phyloP scores from a whole-genome alignment of 164 flowering plant species.

The Vitis riparia region DNA sequence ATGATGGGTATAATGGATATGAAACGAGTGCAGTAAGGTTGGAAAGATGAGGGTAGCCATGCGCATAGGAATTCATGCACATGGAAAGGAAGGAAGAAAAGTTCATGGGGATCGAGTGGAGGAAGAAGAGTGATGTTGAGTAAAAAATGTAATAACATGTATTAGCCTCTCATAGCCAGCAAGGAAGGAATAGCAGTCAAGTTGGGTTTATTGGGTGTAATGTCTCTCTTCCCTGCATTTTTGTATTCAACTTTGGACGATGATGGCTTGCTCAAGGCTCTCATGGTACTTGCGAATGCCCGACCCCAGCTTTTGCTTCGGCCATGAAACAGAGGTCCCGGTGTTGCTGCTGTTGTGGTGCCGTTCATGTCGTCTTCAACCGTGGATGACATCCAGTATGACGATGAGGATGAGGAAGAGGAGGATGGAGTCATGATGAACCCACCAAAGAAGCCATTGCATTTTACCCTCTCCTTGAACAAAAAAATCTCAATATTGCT shows the following conservation, averaged over 20 bases:
- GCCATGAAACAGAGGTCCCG: conserved; percentile 31
- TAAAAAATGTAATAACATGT: too few relatives aligned
- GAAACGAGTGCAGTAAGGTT: too few relatives aligned
- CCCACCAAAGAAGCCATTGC: conserved; percentile 89
- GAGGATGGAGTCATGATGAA: conserved; percentile 62
- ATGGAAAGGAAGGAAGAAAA: too few relatives aligned
- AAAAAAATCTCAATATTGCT: too few relatives aligned
- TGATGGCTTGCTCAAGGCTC: conserved; percentile 67
- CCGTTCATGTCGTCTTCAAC: conserved; percentile 19
- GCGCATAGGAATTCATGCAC: too few relatives aligned
- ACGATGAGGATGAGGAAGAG: conserved; percentile 55
- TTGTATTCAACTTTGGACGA: conserved; percentile 15
- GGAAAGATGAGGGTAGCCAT: too few relatives aligned
- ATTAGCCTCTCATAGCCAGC: conserved; percentile 33
- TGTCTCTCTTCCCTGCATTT: conserved; percentile 12
- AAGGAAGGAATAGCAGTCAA: conserved; percentile 45
- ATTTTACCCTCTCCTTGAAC: conserved; percentile 64
- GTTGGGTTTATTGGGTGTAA: conserved; percentile 21
- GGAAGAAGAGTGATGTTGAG: too few relatives aligned
- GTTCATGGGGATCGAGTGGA: too few relatives aligned
- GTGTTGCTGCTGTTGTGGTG: conserved; percentile 1
- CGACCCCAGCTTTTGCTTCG: conserved; percentile 80
- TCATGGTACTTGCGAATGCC: conserved; percentile 90
- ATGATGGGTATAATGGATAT: too few relatives aligned
- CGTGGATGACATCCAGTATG: conserved; percentile 42